Evolutionary conservation across 306 rosid species (phyloP).

Genomic region (Crataegus laevigata): DNA sequence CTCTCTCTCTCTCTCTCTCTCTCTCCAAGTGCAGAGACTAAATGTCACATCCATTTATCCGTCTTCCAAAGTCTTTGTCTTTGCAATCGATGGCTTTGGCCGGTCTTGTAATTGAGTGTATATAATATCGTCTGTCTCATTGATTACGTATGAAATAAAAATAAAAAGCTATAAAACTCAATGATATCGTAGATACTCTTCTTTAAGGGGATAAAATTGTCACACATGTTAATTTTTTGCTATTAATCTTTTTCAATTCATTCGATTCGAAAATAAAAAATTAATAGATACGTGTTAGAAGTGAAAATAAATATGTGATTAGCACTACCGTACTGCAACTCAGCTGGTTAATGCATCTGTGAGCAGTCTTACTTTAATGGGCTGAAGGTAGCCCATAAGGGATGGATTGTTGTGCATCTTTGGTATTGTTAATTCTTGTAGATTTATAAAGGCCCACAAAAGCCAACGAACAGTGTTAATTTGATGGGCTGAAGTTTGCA

Average conservation of each 20-base stretch:
- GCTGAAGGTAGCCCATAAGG: background rate
- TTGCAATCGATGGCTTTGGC: slow-evolving; percentile 16
- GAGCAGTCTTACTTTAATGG: too few species aligned
- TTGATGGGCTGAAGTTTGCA: background rate
- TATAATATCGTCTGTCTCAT: too few species aligned
- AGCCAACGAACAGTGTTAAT: background rate
- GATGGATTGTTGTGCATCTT: background rate
- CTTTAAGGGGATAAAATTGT: too few species aligned
- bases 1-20: background rate
- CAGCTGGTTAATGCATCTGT: background rate
- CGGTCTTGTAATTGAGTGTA: background rate
- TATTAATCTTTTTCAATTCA: too few species aligned
- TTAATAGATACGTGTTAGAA: too few species aligned
- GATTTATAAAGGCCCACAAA: background rate
- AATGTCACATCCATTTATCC: slow-evolving; percentile 17
- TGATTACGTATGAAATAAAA: too few species aligned
- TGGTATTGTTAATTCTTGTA: too few species aligned
- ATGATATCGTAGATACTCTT: too few species aligned
- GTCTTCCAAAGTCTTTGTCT: slow-evolving; percentile 18
- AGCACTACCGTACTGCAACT: background rate
- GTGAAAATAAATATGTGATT: fast-evolving
- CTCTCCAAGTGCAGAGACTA: background rate
- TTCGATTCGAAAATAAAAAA: fast-evolving
- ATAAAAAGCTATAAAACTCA: too few species aligned
- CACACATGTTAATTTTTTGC: too few species aligned